Percentiles rank a stretch among this genome's conserved stretches.
Conservation (phyloP, 345 rosid species). For the Acer saccharum region DNA sequence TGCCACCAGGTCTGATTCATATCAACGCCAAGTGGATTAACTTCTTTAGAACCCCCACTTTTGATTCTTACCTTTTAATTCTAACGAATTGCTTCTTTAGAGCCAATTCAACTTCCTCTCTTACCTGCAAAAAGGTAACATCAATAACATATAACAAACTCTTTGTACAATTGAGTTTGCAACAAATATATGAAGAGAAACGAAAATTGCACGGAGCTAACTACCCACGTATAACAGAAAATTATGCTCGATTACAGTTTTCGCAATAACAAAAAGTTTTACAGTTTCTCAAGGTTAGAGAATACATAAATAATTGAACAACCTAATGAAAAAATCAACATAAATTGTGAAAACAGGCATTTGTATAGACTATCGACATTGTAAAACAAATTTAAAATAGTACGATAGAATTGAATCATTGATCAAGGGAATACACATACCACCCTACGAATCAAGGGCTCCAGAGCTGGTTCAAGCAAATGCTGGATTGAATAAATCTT, state of each 20-base stretch:
- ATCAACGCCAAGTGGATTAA: not conserved
- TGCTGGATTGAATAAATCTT: constrained; percentile 68
- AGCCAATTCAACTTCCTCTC: constrained; percentile 93
- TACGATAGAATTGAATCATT: not conserved
- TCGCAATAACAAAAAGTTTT: not conserved
- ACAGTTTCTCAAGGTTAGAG: not conserved
- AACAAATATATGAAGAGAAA: not conserved
- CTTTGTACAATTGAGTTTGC: not conserved
- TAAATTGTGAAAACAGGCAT: not conserved
- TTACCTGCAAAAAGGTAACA: constrained; percentile 57
- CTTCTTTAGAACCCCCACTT: constrained; percentile 5
- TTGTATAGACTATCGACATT: not conserved
- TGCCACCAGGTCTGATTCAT: no score
- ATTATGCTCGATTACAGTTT: not conserved
- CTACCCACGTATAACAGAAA: no score
- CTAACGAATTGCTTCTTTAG: constrained; percentile 65
- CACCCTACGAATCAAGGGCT: constrained; percentile 96
- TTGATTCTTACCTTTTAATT: constrained; percentile 59
- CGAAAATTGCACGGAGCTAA: constrained; percentile 1
- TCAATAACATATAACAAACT: not conserved
- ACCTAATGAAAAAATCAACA: not conserved
- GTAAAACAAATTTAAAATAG: not conserved
- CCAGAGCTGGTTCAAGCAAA: constrained; percentile 82
- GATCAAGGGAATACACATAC: constrained; percentile 41
- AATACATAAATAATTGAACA: not conserved